Evolutionary conservation across 345 rosid species (phyloP).

Genomic region (Durio zibethinus): DNA sequence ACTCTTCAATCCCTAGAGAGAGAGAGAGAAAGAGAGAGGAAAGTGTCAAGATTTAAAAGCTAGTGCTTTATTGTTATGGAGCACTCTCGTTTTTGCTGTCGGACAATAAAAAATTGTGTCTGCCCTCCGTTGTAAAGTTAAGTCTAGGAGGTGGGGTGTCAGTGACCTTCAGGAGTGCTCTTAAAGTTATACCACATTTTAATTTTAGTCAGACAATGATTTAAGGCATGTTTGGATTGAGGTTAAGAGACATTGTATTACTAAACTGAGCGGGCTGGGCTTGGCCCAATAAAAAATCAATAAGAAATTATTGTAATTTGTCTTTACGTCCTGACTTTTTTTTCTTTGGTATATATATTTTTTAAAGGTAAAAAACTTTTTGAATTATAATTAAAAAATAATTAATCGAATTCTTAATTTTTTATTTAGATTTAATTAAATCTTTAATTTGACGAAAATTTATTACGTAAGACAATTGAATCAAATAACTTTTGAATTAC

Average conservation of each 20-base stretch:
- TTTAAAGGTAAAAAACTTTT: too few species aligned
- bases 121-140: neutral
- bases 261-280: neutral
- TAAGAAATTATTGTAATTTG: too few species aligned
- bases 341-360: too few species aligned
- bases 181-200: constrained; percentile 9
- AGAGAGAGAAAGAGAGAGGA: constrained; percentile 22
- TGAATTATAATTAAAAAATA: too few species aligned
- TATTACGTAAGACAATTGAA: too few species aligned
- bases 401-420: too few species aligned
- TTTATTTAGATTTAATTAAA: too few species aligned
- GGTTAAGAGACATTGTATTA: neutral
- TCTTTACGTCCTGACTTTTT: too few species aligned
- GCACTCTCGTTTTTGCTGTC: constrained; percentile 38
- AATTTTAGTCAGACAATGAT: neutral
- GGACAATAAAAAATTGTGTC: neutral
- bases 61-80: constrained; percentile 21
- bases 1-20: constrained; percentile 47
- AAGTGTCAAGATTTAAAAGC: constrained; percentile 28
- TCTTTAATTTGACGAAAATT: too few species aligned
- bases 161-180: neutral
- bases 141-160: neutral
- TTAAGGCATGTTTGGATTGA: neutral
- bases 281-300: neutral
- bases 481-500: too few species aligned